Base-by-base conservation (phyloP, 2,329 filamentous ascomycete genomes). In the Ambrosiella cleistominuta region DNA sequence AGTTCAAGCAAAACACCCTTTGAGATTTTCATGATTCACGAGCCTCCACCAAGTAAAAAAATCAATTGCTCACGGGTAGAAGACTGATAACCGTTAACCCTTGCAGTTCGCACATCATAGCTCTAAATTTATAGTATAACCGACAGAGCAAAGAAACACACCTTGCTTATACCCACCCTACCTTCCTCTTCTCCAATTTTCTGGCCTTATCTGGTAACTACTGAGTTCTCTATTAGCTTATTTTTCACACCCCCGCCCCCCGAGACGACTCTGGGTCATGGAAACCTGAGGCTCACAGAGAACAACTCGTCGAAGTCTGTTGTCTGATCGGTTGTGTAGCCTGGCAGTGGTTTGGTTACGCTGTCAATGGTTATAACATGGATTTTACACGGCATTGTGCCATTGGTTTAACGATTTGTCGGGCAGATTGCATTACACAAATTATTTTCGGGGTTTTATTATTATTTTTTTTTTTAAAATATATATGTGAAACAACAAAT, bases 261-360 rank as follows among this genome's bases (percentile, higher is more conserved):
- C 56, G 59, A 62, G 65, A 64, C 63, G 63, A 63, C 57, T 59
- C 57, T 54, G 57, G 51, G 19, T 39, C 27, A 50, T 57, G 35
- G 42, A 58, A 49, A 37, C 57, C 57, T 54, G 57, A 58, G 57
- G 57, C 57, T 40, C 15, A 42, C 52, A 54, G 17, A 44, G 40
- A 37, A 15, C 36, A 58, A 54, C 57, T 54, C 36, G 35, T 51
- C 57, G 57, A 58, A 58, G 42, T 47, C 51, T 51, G 17, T 54
- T 45, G 49, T 52, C 47, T 45, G 56, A 19, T 39, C 51, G 39
- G 45, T 7, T 39, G 11, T 51, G 45, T 36, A 35, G 17, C 35
- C 19, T 45, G 19, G 12, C 27, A 51, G 27, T 51, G 47, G 47
- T 51, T 51, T 51, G 47, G 47, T 51, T 51, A 9, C 47, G 47